A percentile compares a stretch with the other conserved stretches of the same genome.
Evolutionary conservation across 805 yeast species (phyloP).

Genomic region (Ogataea ramenticola): DNA sequence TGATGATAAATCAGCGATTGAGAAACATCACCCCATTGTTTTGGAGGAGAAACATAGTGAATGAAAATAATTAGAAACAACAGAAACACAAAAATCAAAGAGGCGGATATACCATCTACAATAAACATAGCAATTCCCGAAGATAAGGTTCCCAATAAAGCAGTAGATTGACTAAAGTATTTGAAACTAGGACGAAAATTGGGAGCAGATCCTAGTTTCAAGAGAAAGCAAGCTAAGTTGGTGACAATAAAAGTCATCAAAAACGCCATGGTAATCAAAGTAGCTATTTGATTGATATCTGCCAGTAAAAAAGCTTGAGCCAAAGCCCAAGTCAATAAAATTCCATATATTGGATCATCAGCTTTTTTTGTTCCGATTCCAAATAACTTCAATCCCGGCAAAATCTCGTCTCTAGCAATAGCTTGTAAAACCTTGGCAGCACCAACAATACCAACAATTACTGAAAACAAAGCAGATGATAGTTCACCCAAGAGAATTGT

Average conservation of each 20-base stretch:
- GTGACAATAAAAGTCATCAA: slow-evolving; percentile 93
- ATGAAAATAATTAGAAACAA: slow-evolving; percentile 64
- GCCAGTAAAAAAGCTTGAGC: slow-evolving; percentile 84
- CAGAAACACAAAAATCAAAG: slow-evolving; percentile 61
- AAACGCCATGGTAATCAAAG: slow-evolving; percentile 94
- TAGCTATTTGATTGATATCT: slow-evolving; percentile 89
- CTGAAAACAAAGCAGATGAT: slow-evolving; percentile 85
- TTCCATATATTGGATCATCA: slow-evolving; percentile 58
- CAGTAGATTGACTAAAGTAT: slow-evolving; percentile 78
- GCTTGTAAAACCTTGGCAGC: slow-evolving; percentile 91
- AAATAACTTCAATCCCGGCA: slow-evolving; percentile 71
- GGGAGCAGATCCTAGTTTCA: slow-evolving; percentile 92
- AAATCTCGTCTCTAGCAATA: slow-evolving; percentile 76
- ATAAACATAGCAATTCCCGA: slow-evolving; percentile 86
- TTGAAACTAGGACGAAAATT: slow-evolving; percentile 94
- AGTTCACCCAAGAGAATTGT: slow-evolving; percentile 83
- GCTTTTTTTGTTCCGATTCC: slow-evolving; percentile 37
- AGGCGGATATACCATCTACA: slow-evolving; percentile 88
- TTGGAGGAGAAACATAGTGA: slow-evolving; percentile 90
- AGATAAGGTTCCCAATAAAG: slow-evolving; percentile 61
- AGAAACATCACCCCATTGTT: slow-evolving; percentile 97
- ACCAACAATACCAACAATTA: slow-evolving; percentile 92
- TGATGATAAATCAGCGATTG: slow-evolving; percentile 94
- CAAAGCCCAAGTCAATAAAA: slow-evolving; percentile 70
- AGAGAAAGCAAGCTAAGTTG: slow-evolving; percentile 84